Percentiles rank a stretch among this genome's conserved stretches.
Conservation (phyloP, 1,139 yeast species). For the Suhomyces bolitotheri region DNA sequence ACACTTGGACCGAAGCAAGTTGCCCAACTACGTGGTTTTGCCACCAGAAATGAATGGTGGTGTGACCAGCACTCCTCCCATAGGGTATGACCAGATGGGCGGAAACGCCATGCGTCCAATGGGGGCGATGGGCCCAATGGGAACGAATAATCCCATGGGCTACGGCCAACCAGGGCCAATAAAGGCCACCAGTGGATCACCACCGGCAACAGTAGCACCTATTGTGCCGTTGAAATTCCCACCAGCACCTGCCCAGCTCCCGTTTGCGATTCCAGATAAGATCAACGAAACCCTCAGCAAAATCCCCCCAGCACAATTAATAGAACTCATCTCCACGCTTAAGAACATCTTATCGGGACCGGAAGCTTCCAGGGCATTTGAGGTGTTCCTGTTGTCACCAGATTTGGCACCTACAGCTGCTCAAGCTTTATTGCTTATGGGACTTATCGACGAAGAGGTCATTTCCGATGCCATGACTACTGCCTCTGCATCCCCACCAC, state of each 20-base stretch:
- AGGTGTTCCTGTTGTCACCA: conserved; percentile 56
- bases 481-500: conserved; percentile 27
- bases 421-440: conserved; percentile 76
- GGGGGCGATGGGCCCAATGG: conserved; percentile 1
- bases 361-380: conserved; percentile 49
- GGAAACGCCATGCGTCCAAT: background rate
- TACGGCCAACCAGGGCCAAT: background rate
- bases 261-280: conserved; percentile 50
- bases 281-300: conserved; percentile 56
- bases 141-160: background rate
- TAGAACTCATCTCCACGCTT: conserved; percentile 65
- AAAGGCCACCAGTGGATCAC: background rate
- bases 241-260: conserved; percentile 35
- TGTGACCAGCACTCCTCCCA: conserved; percentile 1
- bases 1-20: conserved; percentile 39
- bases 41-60: conserved; percentile 45
- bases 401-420: conserved; percentile 65
- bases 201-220: conserved; percentile 5
- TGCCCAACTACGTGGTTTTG: conserved; percentile 56
- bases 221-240: conserved; percentile 11
- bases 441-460: conserved; percentile 65
- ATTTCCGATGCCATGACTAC: conserved; percentile 49
- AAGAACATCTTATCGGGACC: conserved; percentile 54
- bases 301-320: conserved; percentile 67
- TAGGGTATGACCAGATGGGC: conserved; percentile 5